A percentile compares a stretch with the other conserved stretches of the same genome.
phyloP scores from a whole-genome alignment of 192 early-diverging fungal genomes.

The Entomortierella chlamydospora region DNA sequence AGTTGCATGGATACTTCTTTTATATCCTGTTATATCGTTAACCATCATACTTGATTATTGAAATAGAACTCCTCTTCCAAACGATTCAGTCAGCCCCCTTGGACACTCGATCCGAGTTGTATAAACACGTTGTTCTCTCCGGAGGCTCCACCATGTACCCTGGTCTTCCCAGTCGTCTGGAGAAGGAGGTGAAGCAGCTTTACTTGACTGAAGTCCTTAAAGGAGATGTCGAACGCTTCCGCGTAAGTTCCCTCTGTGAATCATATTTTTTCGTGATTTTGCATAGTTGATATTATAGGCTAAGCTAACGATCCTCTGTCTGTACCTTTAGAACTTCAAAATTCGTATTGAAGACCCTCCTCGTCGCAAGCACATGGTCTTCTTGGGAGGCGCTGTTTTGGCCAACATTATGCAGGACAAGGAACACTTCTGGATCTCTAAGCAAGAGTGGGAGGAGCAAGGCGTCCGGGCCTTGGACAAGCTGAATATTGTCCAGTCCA shows the following conservation, averaged over 20 bases:
- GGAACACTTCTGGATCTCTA: conserved; percentile 91
- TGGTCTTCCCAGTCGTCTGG: conserved; percentile 94
- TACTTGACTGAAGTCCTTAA: conserved; percentile 91
- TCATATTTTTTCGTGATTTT: background rate
- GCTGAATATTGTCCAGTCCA: conserved; percentile 51
- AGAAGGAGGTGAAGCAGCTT: conserved; percentile 98
- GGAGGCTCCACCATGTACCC: conserved; percentile 99
- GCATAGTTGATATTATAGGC: too few relatives aligned
- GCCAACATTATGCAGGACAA: conserved; percentile 95
- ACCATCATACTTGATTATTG: background rate
- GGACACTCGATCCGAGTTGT: conserved; percentile 94
- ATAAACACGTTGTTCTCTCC: conserved; percentile 97
- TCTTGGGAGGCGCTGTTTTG: conserved; percentile 96
- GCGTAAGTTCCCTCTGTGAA: conserved; percentile 62
- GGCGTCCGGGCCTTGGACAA: conserved; percentile 81
- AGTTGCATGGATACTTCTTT: background rate
- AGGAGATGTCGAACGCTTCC: conserved; percentile 84
- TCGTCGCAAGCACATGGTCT: conserved; percentile 98
- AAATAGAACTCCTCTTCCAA: conserved; percentile 90
- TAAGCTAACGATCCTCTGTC: background rate
- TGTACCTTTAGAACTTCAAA: conserved; percentile 87
- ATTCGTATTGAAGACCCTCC: conserved; percentile 98
- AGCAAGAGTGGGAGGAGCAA: conserved; percentile 93
- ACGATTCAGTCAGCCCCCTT: conserved; percentile 90
- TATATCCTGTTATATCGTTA: background rate